Conservation (phyloP, 2,329 filamentous ascomycete genomes). For the Beauveria scarabaeidicola region DNA sequence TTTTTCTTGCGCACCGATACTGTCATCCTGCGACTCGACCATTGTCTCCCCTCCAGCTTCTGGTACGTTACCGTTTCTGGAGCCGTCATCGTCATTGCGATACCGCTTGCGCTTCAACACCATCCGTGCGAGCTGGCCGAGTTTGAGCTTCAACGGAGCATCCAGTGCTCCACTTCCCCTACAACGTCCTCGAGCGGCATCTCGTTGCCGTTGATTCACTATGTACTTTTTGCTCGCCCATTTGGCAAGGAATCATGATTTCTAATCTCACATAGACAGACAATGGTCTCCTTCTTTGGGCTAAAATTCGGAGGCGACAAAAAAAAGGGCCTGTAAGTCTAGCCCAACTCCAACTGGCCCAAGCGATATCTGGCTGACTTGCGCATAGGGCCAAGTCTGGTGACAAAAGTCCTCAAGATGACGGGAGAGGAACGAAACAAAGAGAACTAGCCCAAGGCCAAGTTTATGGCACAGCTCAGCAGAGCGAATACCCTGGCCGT, state of each 20-base stretch:
- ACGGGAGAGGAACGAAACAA: neutral
- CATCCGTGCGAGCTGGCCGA: neutral
- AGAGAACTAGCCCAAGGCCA: constrained; percentile 22
- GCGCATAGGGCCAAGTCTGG: constrained; percentile 20
- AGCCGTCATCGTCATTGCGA: neutral
- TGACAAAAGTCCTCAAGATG: constrained; percentile 21
- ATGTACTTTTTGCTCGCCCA: neutral
- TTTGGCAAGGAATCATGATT: neutral
- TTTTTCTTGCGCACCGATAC: neutral
- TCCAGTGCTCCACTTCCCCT: neutral
- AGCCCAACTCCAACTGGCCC: neutral
- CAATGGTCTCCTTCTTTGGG: constrained; percentile 53
- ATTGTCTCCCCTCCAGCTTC: neutral
- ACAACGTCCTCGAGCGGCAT: neutral
- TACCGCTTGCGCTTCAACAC: constrained; percentile 1
- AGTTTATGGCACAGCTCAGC: constrained; percentile 28
- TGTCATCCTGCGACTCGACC: neutral
- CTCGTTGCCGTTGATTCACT: neutral
- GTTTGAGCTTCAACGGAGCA: neutral
- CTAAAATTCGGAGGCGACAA: constrained; percentile 47
- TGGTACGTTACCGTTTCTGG: neutral
- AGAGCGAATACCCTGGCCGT: constrained; percentile 26
- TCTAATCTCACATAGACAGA: constrained; percentile 10
- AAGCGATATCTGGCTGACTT: neutral
- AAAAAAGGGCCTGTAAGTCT: constrained; percentile 43